phyloP scores from a whole-genome alignment of 1,139 yeast genomes.

The Diutina rugosa region DNA sequence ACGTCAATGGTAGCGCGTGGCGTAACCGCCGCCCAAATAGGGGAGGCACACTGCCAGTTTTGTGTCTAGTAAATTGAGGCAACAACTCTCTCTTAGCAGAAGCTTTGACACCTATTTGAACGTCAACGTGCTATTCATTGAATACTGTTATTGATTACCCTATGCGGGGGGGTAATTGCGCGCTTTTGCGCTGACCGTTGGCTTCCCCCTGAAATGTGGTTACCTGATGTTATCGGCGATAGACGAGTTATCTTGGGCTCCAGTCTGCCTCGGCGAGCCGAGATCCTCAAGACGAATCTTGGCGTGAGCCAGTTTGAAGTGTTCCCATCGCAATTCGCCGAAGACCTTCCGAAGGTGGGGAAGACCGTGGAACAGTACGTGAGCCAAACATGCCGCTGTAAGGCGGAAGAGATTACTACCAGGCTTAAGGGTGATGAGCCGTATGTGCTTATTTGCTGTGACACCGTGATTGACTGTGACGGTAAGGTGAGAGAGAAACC shows the following conservation, averaged over 20 bases:
- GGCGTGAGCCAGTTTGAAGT: conserved; percentile 41
- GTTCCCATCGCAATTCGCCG: conserved; percentile 54
- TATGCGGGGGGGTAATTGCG: background rate
- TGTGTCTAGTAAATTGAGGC: background rate
- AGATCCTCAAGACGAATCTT: conserved; percentile 47
- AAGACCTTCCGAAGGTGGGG: conserved; percentile 47
- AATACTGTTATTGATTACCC: background rate
- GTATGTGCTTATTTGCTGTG: conserved; percentile 55
- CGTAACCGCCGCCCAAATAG: background rate
- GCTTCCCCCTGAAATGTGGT: background rate
- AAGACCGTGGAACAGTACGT: conserved; percentile 53
- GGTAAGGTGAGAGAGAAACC: conserved; percentile 74
- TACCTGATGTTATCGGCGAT: background rate
- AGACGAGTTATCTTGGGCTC: conserved; percentile 54
- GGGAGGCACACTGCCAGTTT: background rate
- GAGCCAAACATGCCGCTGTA: conserved; percentile 51
- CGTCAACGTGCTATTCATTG: too few relatives aligned
- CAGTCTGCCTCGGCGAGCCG: conserved; percentile 67
- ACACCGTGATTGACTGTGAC: conserved; percentile 61
- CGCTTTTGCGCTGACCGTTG: background rate
- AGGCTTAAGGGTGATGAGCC: conserved; percentile 16
- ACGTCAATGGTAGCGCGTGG: background rate
- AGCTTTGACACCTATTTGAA: too few relatives aligned
- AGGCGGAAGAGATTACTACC: conserved; percentile 38
- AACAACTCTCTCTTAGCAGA: too few relatives aligned